Base-by-base conservation (phyloP, 1,284 basidiomycete genomes). In the Thelephora terrestris region DNA sequence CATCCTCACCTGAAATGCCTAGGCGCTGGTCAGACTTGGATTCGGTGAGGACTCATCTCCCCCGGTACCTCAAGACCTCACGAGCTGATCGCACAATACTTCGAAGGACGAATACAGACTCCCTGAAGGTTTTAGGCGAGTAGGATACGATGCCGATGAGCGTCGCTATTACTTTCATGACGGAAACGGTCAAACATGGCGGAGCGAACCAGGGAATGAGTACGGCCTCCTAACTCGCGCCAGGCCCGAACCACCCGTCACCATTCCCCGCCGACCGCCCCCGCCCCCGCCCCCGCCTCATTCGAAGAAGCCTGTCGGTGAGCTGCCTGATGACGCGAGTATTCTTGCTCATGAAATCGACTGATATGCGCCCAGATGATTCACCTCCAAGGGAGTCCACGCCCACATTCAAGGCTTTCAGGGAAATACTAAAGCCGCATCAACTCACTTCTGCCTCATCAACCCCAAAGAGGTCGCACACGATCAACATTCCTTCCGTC, bases 101-200 rank as follows among this genome's bases (percentile, higher is more conserved):
- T 25, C 12, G 40, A 47, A 81, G 81, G 77, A 80, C 46, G 36
- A 59, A 7, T 58, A 60, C 45, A 71, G 74, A 38, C 67, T 80
- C 17, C 77, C 78, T 4, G 66, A 71, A 45, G 78, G 77, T 35
- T 64, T 78, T 58, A 61, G 59, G 34, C 66, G 78, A 5, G 65
- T 73, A 7, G 73, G 61, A 4, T 81, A 80, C 49, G 78, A 80
- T 51, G 67, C 74, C 2, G 76, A 79, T 47, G 67, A 70, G 0
- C 57, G 64, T 16, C 60, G 65, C 7, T 79, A 78, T 50, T 71
- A 67, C 3, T 80, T 78, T 51, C 63, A 58, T 17, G 78, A 81
- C 49, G 54, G 53, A 1, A 55, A 69, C 2, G 76, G 76, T 0
- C 59, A 58, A 17, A 51, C 68, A 5, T 79, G 75, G 56, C 57